A percentile compares a stretch with the other conserved stretches of the same genome.
phyloP scores from a whole-genome alignment of 192 early-diverging fungal species.

The Cetraspora pellucida region DNA sequence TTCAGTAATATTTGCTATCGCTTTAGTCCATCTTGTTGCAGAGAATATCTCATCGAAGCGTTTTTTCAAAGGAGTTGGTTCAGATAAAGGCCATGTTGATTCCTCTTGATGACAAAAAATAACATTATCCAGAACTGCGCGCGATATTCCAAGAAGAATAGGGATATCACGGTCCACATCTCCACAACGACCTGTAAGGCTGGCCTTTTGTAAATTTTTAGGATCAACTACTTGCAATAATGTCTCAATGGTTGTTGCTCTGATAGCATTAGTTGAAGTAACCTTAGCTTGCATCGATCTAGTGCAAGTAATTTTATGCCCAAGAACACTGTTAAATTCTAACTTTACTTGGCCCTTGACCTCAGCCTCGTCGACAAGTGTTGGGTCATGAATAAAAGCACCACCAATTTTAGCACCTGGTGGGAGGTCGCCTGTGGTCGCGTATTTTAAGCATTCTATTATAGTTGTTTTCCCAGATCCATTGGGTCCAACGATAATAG shows the following conservation, averaged over 20 bases:
- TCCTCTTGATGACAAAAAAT: conserved; percentile 99
- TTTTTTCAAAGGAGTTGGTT: conserved; percentile 85
- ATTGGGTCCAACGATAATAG: conserved; percentile 94
- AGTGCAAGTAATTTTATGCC: conserved; percentile 67
- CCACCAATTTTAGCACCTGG: conserved; percentile 79
- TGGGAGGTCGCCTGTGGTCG: conserved; percentile 88
- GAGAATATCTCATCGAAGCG: conserved; percentile 99
- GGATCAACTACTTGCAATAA: conserved; percentile 61
- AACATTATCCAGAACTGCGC: conserved; percentile 94
- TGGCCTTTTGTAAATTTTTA: conserved; percentile 59
- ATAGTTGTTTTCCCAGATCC: conserved; percentile 98
- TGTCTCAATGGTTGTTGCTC: conserved; percentile 82
- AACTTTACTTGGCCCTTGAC: conserved; percentile 93
- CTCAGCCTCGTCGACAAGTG: conserved; percentile 70
- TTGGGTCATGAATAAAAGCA: conserved; percentile 95
- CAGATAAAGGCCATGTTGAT: conserved; percentile 93
- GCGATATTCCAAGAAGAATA: conserved; percentile 83
- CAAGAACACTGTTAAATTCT: conserved; percentile 77
- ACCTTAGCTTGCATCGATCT: conserved; percentile 79
- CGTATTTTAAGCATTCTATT: conserved; percentile 96
- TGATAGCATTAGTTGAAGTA: conserved; percentile 51
- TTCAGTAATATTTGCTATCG: conserved; percentile 77
- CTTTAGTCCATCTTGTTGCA: conserved; percentile 89
- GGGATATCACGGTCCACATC: conserved; percentile 88
- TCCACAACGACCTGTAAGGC: conserved; percentile 78